Evolutionary conservation across 1,139 yeast genomes (phyloP), one percentile per base, ranked within the genome.

Genomic region (Sugiyamaella neomexicana): DNA sequence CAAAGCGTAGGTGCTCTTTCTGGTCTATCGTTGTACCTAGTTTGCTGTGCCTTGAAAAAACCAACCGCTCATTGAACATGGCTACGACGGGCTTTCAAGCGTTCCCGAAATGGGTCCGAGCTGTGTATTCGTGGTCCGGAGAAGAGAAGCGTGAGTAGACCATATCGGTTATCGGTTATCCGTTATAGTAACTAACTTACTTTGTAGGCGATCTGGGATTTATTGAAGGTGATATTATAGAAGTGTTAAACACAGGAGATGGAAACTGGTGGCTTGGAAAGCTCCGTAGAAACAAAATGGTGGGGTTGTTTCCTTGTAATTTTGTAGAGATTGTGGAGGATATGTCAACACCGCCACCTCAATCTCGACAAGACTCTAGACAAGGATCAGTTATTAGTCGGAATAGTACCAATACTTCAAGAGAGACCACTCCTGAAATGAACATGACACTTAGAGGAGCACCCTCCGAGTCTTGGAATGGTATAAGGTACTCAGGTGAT

Each of bases 261-360:
- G 96, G 95, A 20, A 84, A 85, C 65, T 89, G 96, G 95, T 90
- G 95, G 87, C 87, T 82, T 65, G 99, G 99, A 1, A 77, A 80
- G 59, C 78, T 91, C 55, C 75, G 84, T 61, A 78, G 98, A 65
- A 90, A 89, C 72, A 87, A 84, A 60, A 83, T 88, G 59, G 83
- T 83, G 46, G 99, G 99, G 0, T 78, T 83, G 52, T 91, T 93
- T 65, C 98, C 98, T 0, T 80, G 84, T 50, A 93, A 90, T 65
- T 91, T 86, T 67, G 97, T 90, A n/a, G 83, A 81, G 57, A 67
- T 66, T 79, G 46, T 71, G 12, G 65, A 65, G 41, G 55, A 59
- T 55, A 20, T 53, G 50, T 48, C 54, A 7, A 29, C 40, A 5
- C 45, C 55, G 9, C 46, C 52, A 2, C 54, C 54, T 17, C 37